Base-by-base conservation (phyloP, 2,329 filamentous ascomycete species). In the Taxawa tesnikishii region DNA sequence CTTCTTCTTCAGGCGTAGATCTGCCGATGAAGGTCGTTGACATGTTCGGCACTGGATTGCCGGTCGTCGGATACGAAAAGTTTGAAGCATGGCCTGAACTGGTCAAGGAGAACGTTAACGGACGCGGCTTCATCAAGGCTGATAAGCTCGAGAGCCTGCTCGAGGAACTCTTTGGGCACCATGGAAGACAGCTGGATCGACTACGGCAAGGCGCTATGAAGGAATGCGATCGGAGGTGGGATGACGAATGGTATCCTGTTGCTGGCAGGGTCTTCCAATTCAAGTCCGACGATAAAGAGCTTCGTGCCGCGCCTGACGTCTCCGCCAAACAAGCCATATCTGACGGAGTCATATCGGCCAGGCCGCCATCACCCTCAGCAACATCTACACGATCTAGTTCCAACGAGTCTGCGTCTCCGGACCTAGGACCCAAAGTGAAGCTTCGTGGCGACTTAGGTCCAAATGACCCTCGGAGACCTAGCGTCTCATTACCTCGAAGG, bases 1-100 rank as follows among this genome's bases (percentile, higher is more conserved):
- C 75, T 42, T 94, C 85, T 10, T 92, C 82, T 43, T 94, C 84
- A 3, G 90, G 90, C 1, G 85, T 98, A 0, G 90, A 98, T 56
- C 64, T 98, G 13, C 90, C 90, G 0, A 98, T 98, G 90, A 98
- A 98, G 59, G 85, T 98, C 1, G 87, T 98, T 10, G 90, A 98
- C 53, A 94, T 98, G 87, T 96, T 98, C 53, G 90, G 90, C 3
- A 81, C 87, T 0, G 90, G 88, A 0, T 62, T 98, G 16, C 90
- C 90, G 0, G 90, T 98, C 0, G 77, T 79, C 0, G 88, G 85
- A 4, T 96, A 90, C 68, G 73, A 73, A 15, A 70, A 71, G 2
- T 98, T 93, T 49, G 77, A 87, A 50, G 88, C 87, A 40, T 94
- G 93, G 68, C 65, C 73, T 3, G 90, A 98, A 59, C 63, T 98